Base-by-base conservation (phyloP, 2,329 filamentous ascomycete species). In the Exserohilum turcica region DNA sequence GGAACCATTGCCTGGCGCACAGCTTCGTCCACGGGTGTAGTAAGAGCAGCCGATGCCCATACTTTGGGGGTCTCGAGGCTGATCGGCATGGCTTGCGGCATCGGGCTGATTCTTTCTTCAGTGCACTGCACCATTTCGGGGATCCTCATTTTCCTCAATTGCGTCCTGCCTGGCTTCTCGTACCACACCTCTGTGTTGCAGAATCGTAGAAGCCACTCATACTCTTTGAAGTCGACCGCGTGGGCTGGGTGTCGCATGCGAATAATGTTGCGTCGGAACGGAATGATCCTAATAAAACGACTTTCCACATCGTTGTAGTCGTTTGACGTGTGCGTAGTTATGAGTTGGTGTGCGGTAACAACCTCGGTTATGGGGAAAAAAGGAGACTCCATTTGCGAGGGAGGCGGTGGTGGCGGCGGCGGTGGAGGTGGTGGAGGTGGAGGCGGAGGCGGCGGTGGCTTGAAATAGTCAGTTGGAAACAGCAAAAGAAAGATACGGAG, bases 21-120 rank as follows among this genome's bases (percentile, higher is more conserved):
- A 6, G 42, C 35, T 15, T 71, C 65, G 29, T 72, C 66, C 1
- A 57, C 57, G 0, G 67, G 66, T 6, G 68, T 69, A 0, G 61
- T 69, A 10, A 74, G 53, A 5, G 69, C 65, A 32, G 60, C 54
- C 1, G 69, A 68, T 8, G 64, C 64, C 69, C 69, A 73, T 12
- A 73, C 54, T 6, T 60, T 59, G 1, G 70, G 67, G 1, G 52
- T 61, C 7, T 66, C 65, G 4, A 71, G 46, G 16, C 54, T 62
- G 12, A 59, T 44, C 1, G 68, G 65, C 12, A 55, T 45, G 3
- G 61, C 46, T 21, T 62, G 58, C 5, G 56, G 42, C 4, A 66
- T 28, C 10, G 56, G 38, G 4, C 48, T 15, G 2, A 67, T 46
- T 29, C 60, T 60, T 36, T 5, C 62, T 49, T 6, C 46, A 33